Percentiles rank a stretch among this genome's conserved stretches.
Conservation (phyloP, 2,329 filamentous ascomycete genomes). For the Colletotrichum tofieldiae region DNA sequence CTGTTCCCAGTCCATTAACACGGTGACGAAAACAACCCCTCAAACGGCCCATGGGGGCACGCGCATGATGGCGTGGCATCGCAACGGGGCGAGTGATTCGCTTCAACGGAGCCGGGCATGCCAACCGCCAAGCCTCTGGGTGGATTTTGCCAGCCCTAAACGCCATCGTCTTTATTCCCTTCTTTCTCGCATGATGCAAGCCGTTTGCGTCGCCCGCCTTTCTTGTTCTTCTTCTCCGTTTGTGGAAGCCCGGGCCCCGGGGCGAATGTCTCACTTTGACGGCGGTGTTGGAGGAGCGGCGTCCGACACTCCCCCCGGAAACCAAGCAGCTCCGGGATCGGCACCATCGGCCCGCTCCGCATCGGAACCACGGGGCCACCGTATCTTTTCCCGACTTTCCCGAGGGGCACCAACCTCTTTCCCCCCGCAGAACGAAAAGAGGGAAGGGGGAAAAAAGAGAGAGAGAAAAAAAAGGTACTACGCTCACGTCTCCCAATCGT, state of each 20-base stretch:
- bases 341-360: conserved; percentile 29
- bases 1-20: too few relatives aligned
- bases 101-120: neutral
- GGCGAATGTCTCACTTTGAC: neutral
- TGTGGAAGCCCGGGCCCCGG: too few relatives aligned
- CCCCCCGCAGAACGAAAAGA: neutral
- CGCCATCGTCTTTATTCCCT: neutral
- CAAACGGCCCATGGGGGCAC: neutral
- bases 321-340: conserved; percentile 28
- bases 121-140: neutral
- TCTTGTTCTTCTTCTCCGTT: too few relatives aligned
- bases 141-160: neutral
- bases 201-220: neutral
- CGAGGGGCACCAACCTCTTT: neutral
- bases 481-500: neutral
- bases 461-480: neutral
- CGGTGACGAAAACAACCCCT: neutral
- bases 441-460: neutral
- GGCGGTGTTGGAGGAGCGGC: neutral
- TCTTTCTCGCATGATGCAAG: neutral
- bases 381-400: neutral
- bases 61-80: neutral
- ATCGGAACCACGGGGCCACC: conserved; percentile 2
- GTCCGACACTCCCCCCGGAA: neutral
- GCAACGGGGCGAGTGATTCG: neutral